Evolutionary conservation across 2,329 filamentous ascomycete genomes (phyloP).

Genomic region (Ascochyta koolunga): DNA sequence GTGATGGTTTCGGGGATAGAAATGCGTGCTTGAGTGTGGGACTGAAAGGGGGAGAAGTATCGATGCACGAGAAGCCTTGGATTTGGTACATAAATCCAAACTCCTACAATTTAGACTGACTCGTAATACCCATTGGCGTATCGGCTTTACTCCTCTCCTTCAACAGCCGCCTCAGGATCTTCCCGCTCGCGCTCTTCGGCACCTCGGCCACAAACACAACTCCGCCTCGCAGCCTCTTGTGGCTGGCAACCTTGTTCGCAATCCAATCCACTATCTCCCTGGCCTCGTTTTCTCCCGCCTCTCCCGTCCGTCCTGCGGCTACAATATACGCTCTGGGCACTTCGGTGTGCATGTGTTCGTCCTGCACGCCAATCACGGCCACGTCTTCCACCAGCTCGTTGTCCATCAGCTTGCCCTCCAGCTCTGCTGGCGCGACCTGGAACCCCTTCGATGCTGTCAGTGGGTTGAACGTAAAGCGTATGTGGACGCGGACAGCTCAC

Average conservation of each 20-base stretch:
- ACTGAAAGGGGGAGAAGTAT: no score
- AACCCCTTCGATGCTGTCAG: constrained; percentile 37
- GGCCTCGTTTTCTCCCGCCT: constrained; percentile 23
- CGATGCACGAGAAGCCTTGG: not conserved
- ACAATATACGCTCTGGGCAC: constrained; percentile 40
- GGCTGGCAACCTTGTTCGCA: constrained; percentile 32
- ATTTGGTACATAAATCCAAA: not conserved
- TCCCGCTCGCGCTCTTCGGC: constrained; percentile 55
- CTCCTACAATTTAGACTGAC: constrained; percentile 22
- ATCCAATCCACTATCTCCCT: constrained; percentile 26
- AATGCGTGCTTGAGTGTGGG: no score
- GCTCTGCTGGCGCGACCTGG: constrained; percentile 38
- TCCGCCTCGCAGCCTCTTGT: constrained; percentile 37
- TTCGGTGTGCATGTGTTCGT: constrained; percentile 34
- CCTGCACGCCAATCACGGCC: constrained; percentile 36
- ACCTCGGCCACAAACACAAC: constrained; percentile 54
- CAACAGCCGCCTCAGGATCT: constrained; percentile 50
- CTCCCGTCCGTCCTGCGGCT: constrained; percentile 12
- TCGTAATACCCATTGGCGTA: constrained; percentile 20
- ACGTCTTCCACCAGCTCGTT: constrained; percentile 33
- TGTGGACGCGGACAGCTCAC: not conserved
- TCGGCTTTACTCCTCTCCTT: constrained; percentile 30
- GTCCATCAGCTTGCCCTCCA: constrained; percentile 37
- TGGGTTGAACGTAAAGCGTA: constrained; percentile 21
- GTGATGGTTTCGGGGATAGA: not conserved